Conservation (phyloP, 441 rosid species). For the Erodium trifolium region DNA sequence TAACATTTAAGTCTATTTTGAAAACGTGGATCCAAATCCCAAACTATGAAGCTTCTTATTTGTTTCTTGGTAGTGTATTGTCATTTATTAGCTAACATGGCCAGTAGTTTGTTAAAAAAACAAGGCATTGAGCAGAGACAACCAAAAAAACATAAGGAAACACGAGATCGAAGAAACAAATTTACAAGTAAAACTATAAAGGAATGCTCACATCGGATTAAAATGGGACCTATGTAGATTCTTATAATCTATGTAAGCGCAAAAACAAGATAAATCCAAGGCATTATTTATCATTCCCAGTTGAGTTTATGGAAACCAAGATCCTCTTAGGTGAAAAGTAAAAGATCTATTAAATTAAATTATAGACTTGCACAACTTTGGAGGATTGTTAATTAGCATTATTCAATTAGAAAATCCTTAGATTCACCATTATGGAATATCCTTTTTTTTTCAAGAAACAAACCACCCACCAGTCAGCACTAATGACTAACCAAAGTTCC, state of each 20-base stretch:
- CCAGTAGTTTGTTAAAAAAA: background rate
- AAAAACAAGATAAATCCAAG: background rate
- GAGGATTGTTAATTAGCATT: background rate
- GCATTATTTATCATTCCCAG: background rate
- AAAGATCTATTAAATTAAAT: background rate
- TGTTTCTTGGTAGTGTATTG: too few relatives aligned
- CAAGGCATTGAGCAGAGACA: background rate
- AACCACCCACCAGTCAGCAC: background rate
- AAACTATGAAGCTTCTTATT: too few relatives aligned
- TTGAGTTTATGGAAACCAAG: too few relatives aligned
- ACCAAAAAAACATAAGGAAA: background rate
- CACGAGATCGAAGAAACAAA: background rate
- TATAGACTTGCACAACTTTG: background rate
- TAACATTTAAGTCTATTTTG: too few relatives aligned
- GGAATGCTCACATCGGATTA: background rate
- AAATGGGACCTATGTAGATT: background rate
- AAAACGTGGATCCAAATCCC: too few relatives aligned
- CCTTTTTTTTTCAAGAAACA: background rate
- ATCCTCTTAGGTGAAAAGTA: too few relatives aligned
- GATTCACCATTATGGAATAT: background rate
- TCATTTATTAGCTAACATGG: too few relatives aligned
- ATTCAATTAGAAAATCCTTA: background rate
- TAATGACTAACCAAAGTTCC: background rate
- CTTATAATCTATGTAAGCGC: too few relatives aligned
- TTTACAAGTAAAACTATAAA: background rate